phyloP scores from a whole-genome alignment of 2,329 filamentous ascomycete genomes.

The Xylaria sp. region DNA sequence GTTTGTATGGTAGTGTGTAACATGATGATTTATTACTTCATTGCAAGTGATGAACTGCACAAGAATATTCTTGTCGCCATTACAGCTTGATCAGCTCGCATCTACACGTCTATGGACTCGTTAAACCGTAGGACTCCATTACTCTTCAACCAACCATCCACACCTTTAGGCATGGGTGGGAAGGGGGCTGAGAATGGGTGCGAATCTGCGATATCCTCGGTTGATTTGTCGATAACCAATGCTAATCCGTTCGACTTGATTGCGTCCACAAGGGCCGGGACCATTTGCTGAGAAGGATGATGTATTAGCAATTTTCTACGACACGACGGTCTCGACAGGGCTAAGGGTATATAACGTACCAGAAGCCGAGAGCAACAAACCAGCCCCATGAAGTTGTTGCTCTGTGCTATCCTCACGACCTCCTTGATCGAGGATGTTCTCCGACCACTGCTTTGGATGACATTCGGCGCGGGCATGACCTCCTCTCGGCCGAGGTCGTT shows the following conservation, averaged over 20 bases:
- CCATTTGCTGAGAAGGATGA: constrained; percentile 69
- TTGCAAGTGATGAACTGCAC: not conserved
- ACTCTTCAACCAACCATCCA: constrained; percentile 83
- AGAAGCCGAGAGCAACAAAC: constrained; percentile 86
- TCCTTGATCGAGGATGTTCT: constrained; percentile 89
- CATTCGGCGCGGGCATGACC: constrained; percentile 40
- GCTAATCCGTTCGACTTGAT: constrained; percentile 95
- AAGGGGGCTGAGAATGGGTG: constrained; percentile 52
- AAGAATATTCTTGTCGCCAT: not conserved
- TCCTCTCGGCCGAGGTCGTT: constrained; percentile 80
- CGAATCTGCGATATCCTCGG: constrained; percentile 50
- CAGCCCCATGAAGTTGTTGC: constrained; percentile 97
- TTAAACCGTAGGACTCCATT: constrained; percentile 92
- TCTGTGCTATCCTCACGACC: constrained; percentile 86
- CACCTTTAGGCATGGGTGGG: constrained; percentile 71
- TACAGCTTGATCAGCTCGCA: too few species aligned
- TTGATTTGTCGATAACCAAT: constrained; percentile 84
- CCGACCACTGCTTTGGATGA: constrained; percentile 62
- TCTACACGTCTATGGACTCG: constrained; percentile 78
- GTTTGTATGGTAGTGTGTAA: not conserved
- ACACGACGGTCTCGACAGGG: not conserved
- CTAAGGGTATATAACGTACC: constrained; percentile 55
- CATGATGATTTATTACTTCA: not conserved
- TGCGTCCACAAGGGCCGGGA: constrained; percentile 86
- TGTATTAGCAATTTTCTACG: constrained; percentile 20